These are phyloP conservation scores for Mortierella sp. DNA, from an alignment of 371 early-diverging fungal species.

Conservation along the genomic window DNA sequence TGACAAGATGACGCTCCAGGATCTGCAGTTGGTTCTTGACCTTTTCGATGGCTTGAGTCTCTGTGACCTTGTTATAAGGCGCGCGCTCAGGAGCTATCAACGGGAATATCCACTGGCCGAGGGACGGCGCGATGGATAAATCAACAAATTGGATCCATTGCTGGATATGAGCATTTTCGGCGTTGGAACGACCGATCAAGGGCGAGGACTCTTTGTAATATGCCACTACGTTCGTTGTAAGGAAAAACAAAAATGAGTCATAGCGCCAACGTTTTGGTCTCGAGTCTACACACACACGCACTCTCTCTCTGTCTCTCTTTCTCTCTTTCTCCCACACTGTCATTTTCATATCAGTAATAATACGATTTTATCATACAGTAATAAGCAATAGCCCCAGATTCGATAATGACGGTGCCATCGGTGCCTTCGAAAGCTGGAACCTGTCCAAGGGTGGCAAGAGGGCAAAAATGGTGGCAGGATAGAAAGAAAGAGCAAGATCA, in stretches of 20 bases:
- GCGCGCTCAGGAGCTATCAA: slow-evolving; percentile 65
- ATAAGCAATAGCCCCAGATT: slow-evolving; percentile 89
- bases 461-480: no score
- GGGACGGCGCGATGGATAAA: slow-evolving; percentile 63
- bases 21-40: slow-evolving; percentile 71
- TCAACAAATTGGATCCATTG: slow-evolving; percentile 84
- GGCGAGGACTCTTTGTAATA: slow-evolving; percentile 66
- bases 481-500: no score
- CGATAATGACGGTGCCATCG: slow-evolving; percentile 72
- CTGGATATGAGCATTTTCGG: slow-evolving; percentile 81
- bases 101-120: slow-evolving; percentile 73
- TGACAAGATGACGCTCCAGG: slow-evolving; percentile 78
- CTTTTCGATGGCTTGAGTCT: slow-evolving; percentile 74
- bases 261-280: background rate
- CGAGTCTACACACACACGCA: no score
- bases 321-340: no score
- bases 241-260: background rate
- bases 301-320: no score
- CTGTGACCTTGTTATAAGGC: slow-evolving; percentile 74
- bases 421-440: slow-evolving; percentile 84
- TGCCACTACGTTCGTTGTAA: slow-evolving; percentile 62
- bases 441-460: slow-evolving; percentile 12
- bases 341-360: background rate
- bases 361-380: slow-evolving; percentile 68
- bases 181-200: slow-evolving; percentile 71